Conservation (phyloP, 805 yeast genomes). For the Saccharomyces jurei region DNA sequence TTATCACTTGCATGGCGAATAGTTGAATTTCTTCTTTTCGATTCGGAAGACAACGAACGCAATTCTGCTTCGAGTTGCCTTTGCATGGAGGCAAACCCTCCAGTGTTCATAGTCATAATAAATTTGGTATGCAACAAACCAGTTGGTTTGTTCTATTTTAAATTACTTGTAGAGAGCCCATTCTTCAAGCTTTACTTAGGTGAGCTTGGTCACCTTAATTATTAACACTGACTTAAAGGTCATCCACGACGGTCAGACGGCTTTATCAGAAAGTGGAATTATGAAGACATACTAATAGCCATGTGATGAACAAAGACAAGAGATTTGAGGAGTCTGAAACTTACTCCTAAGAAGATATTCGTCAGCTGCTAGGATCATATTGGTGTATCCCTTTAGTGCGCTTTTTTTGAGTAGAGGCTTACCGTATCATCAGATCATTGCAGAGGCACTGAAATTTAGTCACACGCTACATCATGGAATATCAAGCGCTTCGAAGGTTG, state of each 20-base stretch:
- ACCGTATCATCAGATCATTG: neutral
- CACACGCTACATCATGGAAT: neutral
- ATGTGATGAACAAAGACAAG: neutral
- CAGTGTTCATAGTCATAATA: conserved; percentile 12
- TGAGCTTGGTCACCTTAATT: neutral
- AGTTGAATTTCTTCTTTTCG: conserved; percentile 64
- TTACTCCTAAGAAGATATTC: neutral
- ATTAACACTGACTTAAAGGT: neutral
- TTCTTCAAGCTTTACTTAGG: neutral
- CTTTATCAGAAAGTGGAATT: neutral
- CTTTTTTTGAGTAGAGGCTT: neutral
- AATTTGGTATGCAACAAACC: neutral
- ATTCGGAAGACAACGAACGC: conserved; percentile 51
- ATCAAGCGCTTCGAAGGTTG: neutral
- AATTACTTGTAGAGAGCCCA: neutral
- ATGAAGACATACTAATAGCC: neutral
- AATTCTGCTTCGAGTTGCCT: conserved; percentile 47
- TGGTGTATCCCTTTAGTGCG: neutral
- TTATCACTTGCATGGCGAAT: conserved; percentile 51
- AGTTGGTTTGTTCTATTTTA: neutral
- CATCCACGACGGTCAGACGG: neutral
- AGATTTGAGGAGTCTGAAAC: neutral
- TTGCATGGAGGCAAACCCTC: conserved; percentile 15
- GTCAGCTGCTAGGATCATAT: neutral
- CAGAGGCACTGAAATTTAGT: neutral